Conservation (phyloP, 208 protist species). For the Acanthamoeba castellanii region DNA sequence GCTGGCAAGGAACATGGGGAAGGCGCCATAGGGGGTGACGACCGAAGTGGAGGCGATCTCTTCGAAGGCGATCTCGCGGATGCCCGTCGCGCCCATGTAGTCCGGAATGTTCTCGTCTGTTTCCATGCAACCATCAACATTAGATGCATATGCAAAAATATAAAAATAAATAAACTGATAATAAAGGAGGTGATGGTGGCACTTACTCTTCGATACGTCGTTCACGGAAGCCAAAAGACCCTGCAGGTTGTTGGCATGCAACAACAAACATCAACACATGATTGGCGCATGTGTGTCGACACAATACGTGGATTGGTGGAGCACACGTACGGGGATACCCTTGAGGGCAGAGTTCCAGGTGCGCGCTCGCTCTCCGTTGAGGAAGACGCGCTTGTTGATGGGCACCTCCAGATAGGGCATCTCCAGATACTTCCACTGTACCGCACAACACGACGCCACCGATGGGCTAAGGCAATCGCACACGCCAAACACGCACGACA, state of each 20-base stretch:
- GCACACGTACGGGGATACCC: slow-evolving; percentile 76
- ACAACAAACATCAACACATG: not conserved
- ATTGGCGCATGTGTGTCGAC: not conserved
- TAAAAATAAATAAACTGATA: too few species aligned
- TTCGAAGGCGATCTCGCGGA: slow-evolving; percentile 82
- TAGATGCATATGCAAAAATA: not conserved
- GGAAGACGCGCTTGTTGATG: slow-evolving; percentile 82
- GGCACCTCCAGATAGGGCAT: slow-evolving; percentile 79
- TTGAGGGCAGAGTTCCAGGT: slow-evolving; percentile 75
- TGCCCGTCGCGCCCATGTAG: slow-evolving; percentile 71
- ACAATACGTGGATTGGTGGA: not conserved
- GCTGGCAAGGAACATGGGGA: slow-evolving; percentile 77
- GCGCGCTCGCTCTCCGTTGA: slow-evolving; percentile 84
- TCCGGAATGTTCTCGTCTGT: slow-evolving; percentile 62
- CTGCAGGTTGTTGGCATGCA: not conserved
- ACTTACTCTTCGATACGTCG: slow-evolving; percentile 11
- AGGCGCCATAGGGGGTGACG: slow-evolving; percentile 84
- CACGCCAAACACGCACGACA: not conserved
- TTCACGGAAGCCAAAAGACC: slow-evolving; percentile 31
- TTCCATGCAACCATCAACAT: not conserved
- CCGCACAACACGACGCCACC: too few species aligned
- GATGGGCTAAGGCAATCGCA: not conserved
- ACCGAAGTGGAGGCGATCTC: slow-evolving; percentile 32
- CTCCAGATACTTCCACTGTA: slow-evolving; percentile 86
- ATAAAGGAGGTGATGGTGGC: too few species aligned